Evolutionary conservation across 306 rosid species (phyloP), one percentile per base, ranked within the genome.

Genomic region (Myrica gale): DNA sequence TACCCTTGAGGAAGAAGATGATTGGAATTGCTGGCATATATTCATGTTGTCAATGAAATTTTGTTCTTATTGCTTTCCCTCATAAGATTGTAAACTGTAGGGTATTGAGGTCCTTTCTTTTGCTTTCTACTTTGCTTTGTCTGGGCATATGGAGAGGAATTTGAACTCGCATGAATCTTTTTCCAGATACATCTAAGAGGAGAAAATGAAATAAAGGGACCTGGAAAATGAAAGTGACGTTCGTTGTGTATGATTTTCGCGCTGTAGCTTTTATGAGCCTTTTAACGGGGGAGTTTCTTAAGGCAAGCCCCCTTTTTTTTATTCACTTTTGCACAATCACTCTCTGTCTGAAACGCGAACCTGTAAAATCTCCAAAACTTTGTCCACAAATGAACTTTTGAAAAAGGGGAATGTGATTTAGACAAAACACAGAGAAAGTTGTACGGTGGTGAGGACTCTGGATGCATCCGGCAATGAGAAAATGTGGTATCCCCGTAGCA

Each of bases 341-440:
- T 58, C 46, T 69, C 61, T 77, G 69, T 72, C 72, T 67, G 85
- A 68, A 77, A 52, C 46, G 73, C 2, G 81, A 63, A 78, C 76
- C 51, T 44, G 41, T 41, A 71, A 78, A 10, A 74, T 79, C 60
- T 74, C 42, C 39, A 21, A 50, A 71, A 53, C 84, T 78, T 63
- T 78, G 58, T 72, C 73, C 50, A 50, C 81, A 76, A 74, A 81
- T 76, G 81, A 76, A 70, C 84, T 80, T 78, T 87, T 69, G 60
- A 54, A 74, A 80, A 82, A 82, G 77, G 62, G 63, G 43, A 78
- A 66, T 46, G 48, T 58, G 82, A 83, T 77, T 37, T 32, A 60
- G 86, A 84, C 84, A 71, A 67, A 68, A 76, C 81, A 79, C 42
- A 67, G 56, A 72, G 79, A 79, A 82, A 47, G 26, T 46, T 52